Evolutionary conservation across 2,329 filamentous ascomycete species (phyloP).

Genomic region (Ophioceras dolichostomum): DNA sequence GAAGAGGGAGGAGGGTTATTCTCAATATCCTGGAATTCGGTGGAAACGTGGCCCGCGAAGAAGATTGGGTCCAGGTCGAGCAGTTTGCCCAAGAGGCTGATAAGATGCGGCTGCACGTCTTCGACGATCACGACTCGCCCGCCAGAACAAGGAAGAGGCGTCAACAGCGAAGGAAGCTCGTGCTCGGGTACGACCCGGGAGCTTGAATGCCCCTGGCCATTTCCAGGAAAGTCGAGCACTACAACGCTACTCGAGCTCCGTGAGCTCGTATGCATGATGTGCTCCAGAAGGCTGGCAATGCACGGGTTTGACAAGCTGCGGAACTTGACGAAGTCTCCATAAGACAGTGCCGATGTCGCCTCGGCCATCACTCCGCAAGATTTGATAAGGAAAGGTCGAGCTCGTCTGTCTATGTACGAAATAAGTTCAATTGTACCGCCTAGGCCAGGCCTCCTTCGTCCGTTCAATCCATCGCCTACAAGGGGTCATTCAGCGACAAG

Average conservation of each 20-base stretch:
- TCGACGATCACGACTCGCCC: slow-evolving; percentile 6
- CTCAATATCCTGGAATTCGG: slow-evolving; percentile 8
- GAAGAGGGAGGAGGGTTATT: slow-evolving; percentile 8
- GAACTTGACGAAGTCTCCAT: slow-evolving; percentile 4
- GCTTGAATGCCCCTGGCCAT: neutral
- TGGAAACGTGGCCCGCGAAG: slow-evolving; percentile 9
- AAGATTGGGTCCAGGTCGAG: slow-evolving; percentile 10
- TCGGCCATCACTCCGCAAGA: too few species aligned
- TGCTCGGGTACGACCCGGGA: neutral
- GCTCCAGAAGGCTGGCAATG: neutral
- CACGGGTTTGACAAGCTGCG: slow-evolving; percentile 4
- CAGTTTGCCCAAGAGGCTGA: slow-evolving; percentile 5
- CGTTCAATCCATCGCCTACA: too few species aligned
- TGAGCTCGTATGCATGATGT: neutral
- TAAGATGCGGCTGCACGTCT: slow-evolving; percentile 6
- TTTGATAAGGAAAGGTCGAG: too few species aligned
- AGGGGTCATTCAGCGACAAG: too few species aligned
- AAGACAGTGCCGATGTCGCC: too few species aligned
- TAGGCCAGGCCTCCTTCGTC: too few species aligned
- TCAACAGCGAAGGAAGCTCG: neutral
- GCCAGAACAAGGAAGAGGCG: too few species aligned
- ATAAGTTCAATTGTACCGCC: too few species aligned
- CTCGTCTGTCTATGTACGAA: too few species aligned
- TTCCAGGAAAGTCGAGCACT: neutral
- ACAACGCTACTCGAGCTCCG: neutral